A percentile compares a stretch with the other conserved stretches of the same genome.
phyloP scores from a whole-genome alignment of 257 asterid genomes.

The Fraxinus quadrangulata region DNA sequence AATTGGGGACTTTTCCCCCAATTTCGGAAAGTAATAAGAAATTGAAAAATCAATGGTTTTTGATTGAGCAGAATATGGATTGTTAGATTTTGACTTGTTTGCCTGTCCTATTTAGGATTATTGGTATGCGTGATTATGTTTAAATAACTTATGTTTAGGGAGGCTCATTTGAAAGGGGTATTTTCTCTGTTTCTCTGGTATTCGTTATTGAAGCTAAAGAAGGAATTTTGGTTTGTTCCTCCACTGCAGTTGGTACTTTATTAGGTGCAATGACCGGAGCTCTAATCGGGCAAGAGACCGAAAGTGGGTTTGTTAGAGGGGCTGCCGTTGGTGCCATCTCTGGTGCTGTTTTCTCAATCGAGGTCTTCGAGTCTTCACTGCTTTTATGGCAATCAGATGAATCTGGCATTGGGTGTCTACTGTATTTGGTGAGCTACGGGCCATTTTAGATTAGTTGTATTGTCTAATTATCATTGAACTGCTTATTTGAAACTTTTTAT shows the following conservation, averaged over 20 bases:
- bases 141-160: conserved; percentile 3
- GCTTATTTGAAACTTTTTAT: neutral
- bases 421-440: conserved; percentile 70
- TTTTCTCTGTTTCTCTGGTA: conserved; percentile 1
- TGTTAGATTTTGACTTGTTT: neutral
- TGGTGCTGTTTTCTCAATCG: conserved; percentile 98
- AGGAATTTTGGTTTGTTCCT: neutral
- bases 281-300: conserved; percentile 94
- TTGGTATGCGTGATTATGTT: conserved; percentile 1
- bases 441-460: neutral
- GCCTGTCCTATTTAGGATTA: neutral
- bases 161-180: neutral
- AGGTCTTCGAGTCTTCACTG: conserved; percentile 89
- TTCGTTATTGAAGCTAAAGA: conserved; percentile 15
- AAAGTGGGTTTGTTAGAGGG: conserved; percentile 95
- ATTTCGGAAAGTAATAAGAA: too few relatives aligned
- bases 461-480: conserved; percentile 3
- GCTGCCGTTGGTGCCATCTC: conserved; percentile 98
- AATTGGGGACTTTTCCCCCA: neutral
- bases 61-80: neutral
- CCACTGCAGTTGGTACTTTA: conserved; percentile 79
- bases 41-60: neutral
- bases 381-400: conserved; percentile 91
- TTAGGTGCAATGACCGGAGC: conserved; percentile 98
- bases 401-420: conserved; percentile 90